phyloP scores from a whole-genome alignment of 2,329 filamentous ascomycete species.

The Xylariaceae sp. region DNA sequence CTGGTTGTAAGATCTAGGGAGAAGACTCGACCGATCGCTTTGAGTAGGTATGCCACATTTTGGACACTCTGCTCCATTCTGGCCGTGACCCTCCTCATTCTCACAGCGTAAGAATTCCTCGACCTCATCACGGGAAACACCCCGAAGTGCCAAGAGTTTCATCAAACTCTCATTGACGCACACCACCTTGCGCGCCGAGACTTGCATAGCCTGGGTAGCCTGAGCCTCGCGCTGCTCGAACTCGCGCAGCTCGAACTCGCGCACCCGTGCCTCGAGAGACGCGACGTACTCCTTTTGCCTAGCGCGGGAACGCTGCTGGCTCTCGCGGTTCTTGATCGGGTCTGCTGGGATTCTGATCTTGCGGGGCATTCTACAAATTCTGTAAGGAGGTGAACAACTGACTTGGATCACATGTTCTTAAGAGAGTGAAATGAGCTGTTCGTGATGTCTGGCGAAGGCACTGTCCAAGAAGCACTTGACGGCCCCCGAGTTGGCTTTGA shows the following conservation, averaged over 20 bases:
- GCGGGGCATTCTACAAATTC: background rate
- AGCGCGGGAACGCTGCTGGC: conserved; percentile 50
- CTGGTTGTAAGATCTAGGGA: background rate
- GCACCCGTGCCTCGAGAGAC: conserved; percentile 43
- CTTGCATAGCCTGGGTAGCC: conserved; percentile 52
- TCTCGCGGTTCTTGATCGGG: conserved; percentile 37
- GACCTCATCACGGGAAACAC: conserved; percentile 37
- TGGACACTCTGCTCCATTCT: background rate
- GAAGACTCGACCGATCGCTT: too few species aligned
- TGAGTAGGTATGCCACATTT: too few species aligned
- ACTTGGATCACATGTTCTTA: too few species aligned
- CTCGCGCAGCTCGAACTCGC: conserved; percentile 45
- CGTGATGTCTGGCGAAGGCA: too few species aligned
- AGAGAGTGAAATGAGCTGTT: too few species aligned
- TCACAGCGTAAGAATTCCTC: conserved; percentile 32
- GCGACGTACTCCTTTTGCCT: conserved; percentile 49
- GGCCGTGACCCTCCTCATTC: conserved; percentile 28
- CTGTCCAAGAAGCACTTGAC: too few species aligned
- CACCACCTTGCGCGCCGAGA: conserved; percentile 46
- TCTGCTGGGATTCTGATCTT: conserved; percentile 20
- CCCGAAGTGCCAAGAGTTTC: conserved; percentile 38
- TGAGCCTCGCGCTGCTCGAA: conserved; percentile 46
- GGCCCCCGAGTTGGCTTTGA: too few species aligned
- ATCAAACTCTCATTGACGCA: conserved; percentile 45
- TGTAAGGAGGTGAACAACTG: too few species aligned